Evolutionary conservation across 2,329 filamentous ascomycete species (phyloP).

Genomic region (Rhytidhysteron rufulum): DNA sequence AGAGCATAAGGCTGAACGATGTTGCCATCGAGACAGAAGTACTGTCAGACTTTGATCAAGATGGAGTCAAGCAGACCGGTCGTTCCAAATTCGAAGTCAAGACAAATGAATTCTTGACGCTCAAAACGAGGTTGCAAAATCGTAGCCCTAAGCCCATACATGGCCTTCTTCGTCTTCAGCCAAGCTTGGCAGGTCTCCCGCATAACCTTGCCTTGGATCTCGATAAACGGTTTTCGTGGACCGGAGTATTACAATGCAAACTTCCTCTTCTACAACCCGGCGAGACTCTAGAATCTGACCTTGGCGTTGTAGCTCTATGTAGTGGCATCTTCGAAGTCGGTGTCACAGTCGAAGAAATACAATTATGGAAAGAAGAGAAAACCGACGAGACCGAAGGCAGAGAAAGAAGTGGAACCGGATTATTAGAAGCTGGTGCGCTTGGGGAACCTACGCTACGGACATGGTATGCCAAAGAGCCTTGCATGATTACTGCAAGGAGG

Average conservation of each 20-base stretch:
- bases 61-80: constrained; percentile 37
- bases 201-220: constrained; percentile 73
- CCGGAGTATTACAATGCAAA: constrained; percentile 74
- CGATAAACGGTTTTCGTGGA: constrained; percentile 78
- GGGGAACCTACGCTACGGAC: constrained; percentile 38
- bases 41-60: constrained; percentile 12
- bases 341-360: constrained; percentile 76
- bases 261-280: constrained; percentile 61
- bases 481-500: constrained; percentile 38
- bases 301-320: constrained; percentile 73
- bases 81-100: constrained; percentile 45
- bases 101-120: constrained; percentile 63
- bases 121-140: constrained; percentile 72
- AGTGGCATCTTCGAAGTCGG: constrained; percentile 79
- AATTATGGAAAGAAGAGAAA: constrained; percentile 38
- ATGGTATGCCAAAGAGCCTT: constrained; percentile 45
- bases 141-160: constrained; percentile 64
- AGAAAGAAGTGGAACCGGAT: constrained; percentile 20
- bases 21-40: constrained; percentile 57
- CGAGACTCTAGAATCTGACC: constrained; percentile 55
- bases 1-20: constrained; percentile 77
- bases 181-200: constrained; percentile 69
- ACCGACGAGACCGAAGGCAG: constrained; percentile 11
- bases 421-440: constrained; percentile 25
- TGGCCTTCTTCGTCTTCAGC: constrained; percentile 72